Conservation (phyloP, 2,329 filamentous ascomycete species). For the Penicillium sp. region DNA sequence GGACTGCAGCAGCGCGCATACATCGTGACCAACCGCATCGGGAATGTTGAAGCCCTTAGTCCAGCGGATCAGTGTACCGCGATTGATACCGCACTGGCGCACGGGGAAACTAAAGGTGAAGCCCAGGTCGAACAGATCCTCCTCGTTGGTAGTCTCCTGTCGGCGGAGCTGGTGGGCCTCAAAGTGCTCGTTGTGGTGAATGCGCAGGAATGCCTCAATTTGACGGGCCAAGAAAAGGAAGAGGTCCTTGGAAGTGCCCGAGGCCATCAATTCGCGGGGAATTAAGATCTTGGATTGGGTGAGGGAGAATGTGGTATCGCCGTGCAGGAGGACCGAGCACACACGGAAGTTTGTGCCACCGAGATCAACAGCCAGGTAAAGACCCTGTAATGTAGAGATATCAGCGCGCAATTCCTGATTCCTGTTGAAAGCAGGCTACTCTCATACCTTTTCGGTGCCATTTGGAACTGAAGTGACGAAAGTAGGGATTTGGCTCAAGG, state of each 20-base stretch:
- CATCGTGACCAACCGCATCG: conserved; percentile 92
- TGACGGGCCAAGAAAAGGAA: conserved; percentile 92
- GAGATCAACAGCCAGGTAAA: conserved; percentile 96
- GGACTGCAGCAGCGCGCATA: conserved; percentile 81
- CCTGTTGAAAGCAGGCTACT: not conserved
- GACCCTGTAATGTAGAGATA: conserved; percentile 57
- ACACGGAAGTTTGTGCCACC: conserved; percentile 98
- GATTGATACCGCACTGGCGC: conserved; percentile 91
- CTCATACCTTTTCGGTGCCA: conserved; percentile 86
- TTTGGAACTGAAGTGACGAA: conserved; percentile 96
- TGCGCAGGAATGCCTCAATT: conserved; percentile 82
- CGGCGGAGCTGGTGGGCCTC: conserved; percentile 66
- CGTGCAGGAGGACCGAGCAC: conserved; percentile 89
- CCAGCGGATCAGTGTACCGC: conserved; percentile 91
- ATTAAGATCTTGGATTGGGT: conserved; percentile 92
- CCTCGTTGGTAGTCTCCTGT: conserved; percentile 61
- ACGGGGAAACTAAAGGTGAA: conserved; percentile 99
- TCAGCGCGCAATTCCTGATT: conserved; percentile 14
- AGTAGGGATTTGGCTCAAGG: conserved; percentile 91
- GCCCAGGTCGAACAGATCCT: conserved; percentile 87
- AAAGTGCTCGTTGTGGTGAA: conserved; percentile 87
- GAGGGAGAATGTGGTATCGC: conserved; percentile 91
- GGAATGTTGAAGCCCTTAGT: conserved; percentile 97
- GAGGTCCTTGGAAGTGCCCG: conserved; percentile 79
- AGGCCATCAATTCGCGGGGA: conserved; percentile 84